phyloP scores from a whole-genome alignment of 176 grass and related monocot genomes.

The Typha latifolia region DNA sequence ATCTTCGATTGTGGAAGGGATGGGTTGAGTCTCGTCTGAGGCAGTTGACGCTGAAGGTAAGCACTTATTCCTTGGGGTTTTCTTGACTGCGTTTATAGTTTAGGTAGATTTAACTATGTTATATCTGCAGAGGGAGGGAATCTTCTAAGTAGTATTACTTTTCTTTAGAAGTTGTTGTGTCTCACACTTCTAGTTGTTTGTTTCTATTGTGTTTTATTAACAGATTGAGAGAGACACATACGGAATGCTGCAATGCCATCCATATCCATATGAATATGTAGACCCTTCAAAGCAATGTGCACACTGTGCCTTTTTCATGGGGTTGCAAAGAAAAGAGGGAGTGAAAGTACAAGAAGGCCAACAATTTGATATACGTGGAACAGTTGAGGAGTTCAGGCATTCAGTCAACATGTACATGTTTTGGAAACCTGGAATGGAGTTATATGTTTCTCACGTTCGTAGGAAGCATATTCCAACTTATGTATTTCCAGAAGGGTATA shows the following conservation, averaged over 20 bases:
- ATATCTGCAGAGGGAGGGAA: too few relatives aligned
- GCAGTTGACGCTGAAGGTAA: slow-evolving; percentile 89
- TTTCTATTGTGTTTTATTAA: slow-evolving; percentile 7
- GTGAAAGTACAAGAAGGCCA: slow-evolving; percentile 89
- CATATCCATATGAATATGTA: slow-evolving; percentile 77
- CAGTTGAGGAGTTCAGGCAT: slow-evolving; percentile 88
- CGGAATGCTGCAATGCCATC: slow-evolving; percentile 89
- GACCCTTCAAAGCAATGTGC: slow-evolving; percentile 63
- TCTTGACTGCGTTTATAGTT: background rate
- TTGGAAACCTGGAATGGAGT: slow-evolving; percentile 92
- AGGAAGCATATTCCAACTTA: slow-evolving; percentile 80
- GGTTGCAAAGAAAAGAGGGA: slow-evolving; percentile 82
- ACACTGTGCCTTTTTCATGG: slow-evolving; percentile 98
- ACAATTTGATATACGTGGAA: slow-evolving; percentile 94
- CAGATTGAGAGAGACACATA: slow-evolving; percentile 96
- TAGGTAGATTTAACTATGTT: background rate
- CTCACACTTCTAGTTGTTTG: background rate
- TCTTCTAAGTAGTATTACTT: background rate
- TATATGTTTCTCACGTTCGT: slow-evolving; percentile 91
- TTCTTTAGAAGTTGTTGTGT: background rate
- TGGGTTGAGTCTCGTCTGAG: slow-evolving; percentile 93
- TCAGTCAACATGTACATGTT: slow-evolving; percentile 71
- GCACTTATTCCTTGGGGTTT: background rate
- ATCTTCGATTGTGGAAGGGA: slow-evolving; percentile 94
- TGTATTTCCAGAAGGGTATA: slow-evolving; percentile 88